Base-by-base conservation (phyloP, 2,329 filamentous ascomycete species). In the Arthrobotrys conoides region DNA sequence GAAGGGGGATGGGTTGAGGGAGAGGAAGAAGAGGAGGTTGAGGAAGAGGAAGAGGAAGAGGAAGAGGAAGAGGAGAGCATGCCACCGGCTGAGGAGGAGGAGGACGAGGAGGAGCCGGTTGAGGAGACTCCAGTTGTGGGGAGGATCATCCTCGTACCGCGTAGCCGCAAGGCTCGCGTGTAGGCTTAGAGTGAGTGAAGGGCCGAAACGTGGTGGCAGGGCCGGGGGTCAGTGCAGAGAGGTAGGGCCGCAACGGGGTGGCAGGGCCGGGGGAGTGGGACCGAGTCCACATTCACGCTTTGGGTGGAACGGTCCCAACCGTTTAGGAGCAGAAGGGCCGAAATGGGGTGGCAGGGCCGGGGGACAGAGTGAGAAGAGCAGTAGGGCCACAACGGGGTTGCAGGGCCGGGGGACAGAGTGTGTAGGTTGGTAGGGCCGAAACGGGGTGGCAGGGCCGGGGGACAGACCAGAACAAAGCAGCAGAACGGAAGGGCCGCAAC, bases 221-320 rank as follows among this genome's bases (percentile, higher is more conserved):
- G 57, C 84, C 83, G 5, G 85, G 24, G 30, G 36, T 16, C 18
- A n/a, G 8, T 18, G 14, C 8, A 1, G 46, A 49, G 46, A 33
- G 30, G 18, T 84, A 90, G 30, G 53, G 59, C 46, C 85, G 84
- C 24, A 86, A 85, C 77, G 83, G 84, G 85, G 57, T 83, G 83
- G 5, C 77, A 82, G 84, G 85, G 57, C 83, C 83, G 5, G 85
- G 8, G 8, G 55, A 33, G 61, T n/a, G 53, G 24, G 33, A 30
- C 53, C 12, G 36, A 18, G 16, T 3, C n/a, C n/a, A n/a, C n/a
- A n/a, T n/a, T n/a, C n/a, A n/a, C n/a, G n/a, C n/a, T n/a, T n/a
- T n/a, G n/a, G n/a, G n/a, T n/a, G n/a, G n/a, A n/a, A n/a, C n/a
- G n/a, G n/a, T n/a, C n/a, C n/a, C n/a, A n/a, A n/a, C 46, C 85